Evolutionary conservation across 805 yeast species (phyloP).

Genomic region (Yarrowia divulgata): DNA sequence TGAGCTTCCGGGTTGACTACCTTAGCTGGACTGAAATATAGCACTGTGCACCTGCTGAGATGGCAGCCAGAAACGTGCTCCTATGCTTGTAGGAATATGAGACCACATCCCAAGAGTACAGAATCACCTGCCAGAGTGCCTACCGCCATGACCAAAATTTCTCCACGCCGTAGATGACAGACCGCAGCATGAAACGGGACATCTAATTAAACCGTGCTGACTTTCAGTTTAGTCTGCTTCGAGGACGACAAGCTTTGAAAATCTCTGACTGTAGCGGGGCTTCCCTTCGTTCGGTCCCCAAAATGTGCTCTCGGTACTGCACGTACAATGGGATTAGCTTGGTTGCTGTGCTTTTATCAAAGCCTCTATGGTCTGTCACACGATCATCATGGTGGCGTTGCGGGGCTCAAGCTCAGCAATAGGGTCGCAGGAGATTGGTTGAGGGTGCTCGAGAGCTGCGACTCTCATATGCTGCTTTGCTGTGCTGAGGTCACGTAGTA

Average conservation of each 20-base stretch:
- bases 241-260: constrained; percentile 10
- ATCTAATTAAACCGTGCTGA: background rate
- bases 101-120: too few species aligned
- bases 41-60: too few species aligned
- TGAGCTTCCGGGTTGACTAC: too few species aligned
- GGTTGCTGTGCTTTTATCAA: background rate
- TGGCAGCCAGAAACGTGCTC: too few species aligned
- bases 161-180: too few species aligned
- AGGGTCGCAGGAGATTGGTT: background rate
- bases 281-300: background rate
- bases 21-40: too few species aligned
- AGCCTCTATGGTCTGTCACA: background rate
- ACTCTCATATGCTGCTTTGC: constrained; percentile 9
- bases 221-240: background rate
- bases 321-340: background rate
- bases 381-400: constrained; percentile 10
- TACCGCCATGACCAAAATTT: too few species aligned
- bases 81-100: too few species aligned
- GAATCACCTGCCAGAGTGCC: too few species aligned
- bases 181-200: background rate
- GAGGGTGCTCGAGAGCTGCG: constrained; percentile 18
- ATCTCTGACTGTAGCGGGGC: too few species aligned
- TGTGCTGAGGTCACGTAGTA: background rate
- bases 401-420: constrained; percentile 7
- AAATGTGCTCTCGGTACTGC: background rate